Evolutionary conservation across 345 rosid species (phyloP).

Genomic region (Eutrema heterophyllum): DNA sequence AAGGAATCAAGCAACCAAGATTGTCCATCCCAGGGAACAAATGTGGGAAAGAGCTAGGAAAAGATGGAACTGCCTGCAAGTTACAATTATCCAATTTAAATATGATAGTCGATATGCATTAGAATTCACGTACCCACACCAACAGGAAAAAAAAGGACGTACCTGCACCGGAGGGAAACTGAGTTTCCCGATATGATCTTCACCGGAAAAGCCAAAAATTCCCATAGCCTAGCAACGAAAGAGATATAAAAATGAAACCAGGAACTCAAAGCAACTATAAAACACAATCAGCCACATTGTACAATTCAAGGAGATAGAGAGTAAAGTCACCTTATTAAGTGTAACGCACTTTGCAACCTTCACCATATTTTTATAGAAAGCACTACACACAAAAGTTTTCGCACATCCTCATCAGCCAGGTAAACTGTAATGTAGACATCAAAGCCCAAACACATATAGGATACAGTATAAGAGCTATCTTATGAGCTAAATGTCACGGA

Average conservation of each 20-base stretch:
- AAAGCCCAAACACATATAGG: too few species aligned
- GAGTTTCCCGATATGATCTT: conserved; percentile 87
- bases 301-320: neutral
- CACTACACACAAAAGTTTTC: conserved; percentile 34
- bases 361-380: conserved; percentile 88
- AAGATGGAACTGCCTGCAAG: conserved; percentile 96
- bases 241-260: neutral
- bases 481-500: too few species aligned
- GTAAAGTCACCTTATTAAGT: conserved; percentile 53
- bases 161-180: conserved; percentile 94
- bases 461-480: too few species aligned
- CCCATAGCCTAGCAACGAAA: conserved; percentile 52
- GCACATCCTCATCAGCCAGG: neutral
- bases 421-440: neutral
- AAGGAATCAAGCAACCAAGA: conserved; percentile 87
- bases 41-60: conserved; percentile 88
- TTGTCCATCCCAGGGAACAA: conserved; percentile 67
- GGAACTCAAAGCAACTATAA: neutral
- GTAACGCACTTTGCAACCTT: conserved; percentile 80
- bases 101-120: neutral
- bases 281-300: too few species aligned
- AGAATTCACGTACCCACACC: too few species aligned
- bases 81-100: too few species aligned
- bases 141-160: too few species aligned
- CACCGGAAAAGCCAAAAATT: conserved; percentile 87